Conservation (phyloP, 108 stramenopile species). For the Nannochloropsis salina region DNA sequence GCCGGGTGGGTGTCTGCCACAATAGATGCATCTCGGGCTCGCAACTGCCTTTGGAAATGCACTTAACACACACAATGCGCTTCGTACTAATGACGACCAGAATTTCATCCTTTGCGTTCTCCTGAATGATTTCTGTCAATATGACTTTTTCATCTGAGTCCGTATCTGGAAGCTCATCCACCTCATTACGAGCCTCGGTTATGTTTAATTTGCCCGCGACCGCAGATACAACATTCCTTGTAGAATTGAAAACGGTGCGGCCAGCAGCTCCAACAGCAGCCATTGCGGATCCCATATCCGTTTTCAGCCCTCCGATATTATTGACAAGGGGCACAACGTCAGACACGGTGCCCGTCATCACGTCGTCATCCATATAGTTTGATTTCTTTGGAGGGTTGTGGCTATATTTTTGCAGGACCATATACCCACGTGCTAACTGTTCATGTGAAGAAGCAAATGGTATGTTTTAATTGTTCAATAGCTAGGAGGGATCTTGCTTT, state of each 20-base stretch:
- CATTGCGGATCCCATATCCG: not conserved
- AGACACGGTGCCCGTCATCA: too few relatives aligned
- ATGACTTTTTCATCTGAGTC: not conserved
- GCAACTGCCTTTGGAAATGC: slow-evolving; percentile 1
- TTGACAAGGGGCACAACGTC: too few relatives aligned
- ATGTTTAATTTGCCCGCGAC: not conserved
- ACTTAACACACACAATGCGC: not conserved
- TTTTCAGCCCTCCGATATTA: not conserved
- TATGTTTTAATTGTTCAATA: too few relatives aligned
- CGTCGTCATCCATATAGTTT: too few relatives aligned
- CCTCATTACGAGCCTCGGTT: slow-evolving; percentile 1
- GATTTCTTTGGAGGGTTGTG: not conserved
- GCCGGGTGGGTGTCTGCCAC: not conserved
- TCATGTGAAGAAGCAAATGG: too few relatives aligned
- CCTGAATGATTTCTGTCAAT: not conserved
- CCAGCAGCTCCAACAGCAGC: slow-evolving; percentile 18
- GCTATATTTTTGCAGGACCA: not conserved
- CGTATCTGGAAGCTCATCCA: not conserved
- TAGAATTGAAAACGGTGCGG: not conserved
- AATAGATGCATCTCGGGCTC: slow-evolving; percentile 2
- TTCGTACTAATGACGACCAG: slow-evolving; percentile 7
- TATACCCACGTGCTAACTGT: not conserved
- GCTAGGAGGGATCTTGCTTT: too few relatives aligned
- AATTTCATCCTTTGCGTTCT: not conserved
- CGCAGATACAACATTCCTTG: not conserved